Base-by-base conservation (phyloP, 2,329 filamentous ascomycete genomes). In the Magnaporthiopsis rhizophila region DNA sequence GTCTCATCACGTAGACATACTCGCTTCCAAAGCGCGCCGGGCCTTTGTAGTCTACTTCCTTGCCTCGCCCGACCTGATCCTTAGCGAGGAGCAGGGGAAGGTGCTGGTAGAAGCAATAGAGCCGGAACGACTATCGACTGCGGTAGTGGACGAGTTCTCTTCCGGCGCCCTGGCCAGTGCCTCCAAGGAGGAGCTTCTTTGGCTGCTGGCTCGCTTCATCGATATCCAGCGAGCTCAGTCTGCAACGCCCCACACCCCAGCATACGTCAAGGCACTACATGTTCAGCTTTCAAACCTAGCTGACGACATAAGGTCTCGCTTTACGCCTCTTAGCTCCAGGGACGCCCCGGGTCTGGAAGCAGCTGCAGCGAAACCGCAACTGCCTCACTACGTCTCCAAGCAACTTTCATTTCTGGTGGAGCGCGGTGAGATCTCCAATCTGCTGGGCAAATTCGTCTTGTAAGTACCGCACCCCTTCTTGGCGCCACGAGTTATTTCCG, bases 351-450 rank as follows among this genome's bases (percentile, higher is more conserved):
- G 61, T 58, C 71, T 21, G 28, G 61, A 58, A 5, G 57, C 50
- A 9, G 61, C 32, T 24, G 26, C 32, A 11, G 53, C n/a, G 32
- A 6, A 61, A 24, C 3, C 56, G 21, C 13, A 57, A 11, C 69
- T 86, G 21, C 75, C 82, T 67, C 69, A 79, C 0, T 89, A 92
- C 71, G 75, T 96, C 15, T 82, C 83, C 60, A 79, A 82, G 0
- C 86, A 92, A 69, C 78, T 97, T 2, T 75, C 83, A 21, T 89
- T 88, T 12, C 78, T 97, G 9, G 86, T 96, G 38, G 88, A 92
- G 67, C 86, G 91, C 72, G 83, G 87, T 58, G 90, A 89, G 56
- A 90, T 97, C 64, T 85, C 88, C 0, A 82, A 81, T 30, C 77
- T 89, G 9, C 76, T 91, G 11, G 73, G 72, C 15, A 74, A 72